phyloP scores from a whole-genome alignment of 495 filamentous ascomycete genomes.

The Talaromyces adpressus region DNA sequence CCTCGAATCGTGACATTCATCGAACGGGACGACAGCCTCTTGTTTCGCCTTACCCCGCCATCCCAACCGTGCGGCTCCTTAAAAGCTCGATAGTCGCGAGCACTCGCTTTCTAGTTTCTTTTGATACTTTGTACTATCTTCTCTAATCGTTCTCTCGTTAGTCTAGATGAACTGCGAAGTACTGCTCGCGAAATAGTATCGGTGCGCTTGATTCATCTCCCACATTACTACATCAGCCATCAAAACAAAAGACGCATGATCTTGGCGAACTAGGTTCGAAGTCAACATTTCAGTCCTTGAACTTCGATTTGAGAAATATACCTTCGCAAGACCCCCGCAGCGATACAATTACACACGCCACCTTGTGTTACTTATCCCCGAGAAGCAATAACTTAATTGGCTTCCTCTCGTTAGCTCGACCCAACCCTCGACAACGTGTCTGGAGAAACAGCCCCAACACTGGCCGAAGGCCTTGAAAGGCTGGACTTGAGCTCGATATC shows the following conservation, averaged over 20 bases:
- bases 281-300: neutral
- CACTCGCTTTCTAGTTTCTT: neutral
- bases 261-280: neutral
- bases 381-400: neutral
- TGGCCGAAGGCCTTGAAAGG: constrained; percentile 46
- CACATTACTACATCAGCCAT: neutral
- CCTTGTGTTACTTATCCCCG: neutral
- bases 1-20: neutral
- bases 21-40: neutral
- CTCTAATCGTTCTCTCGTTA: neutral
- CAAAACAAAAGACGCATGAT: neutral
- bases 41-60: constrained; percentile 7
- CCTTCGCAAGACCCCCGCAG: neutral
- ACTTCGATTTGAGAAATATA: neutral
- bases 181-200: neutral
- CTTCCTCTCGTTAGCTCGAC: constrained; percentile 1
- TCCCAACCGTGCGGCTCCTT: neutral
- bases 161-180: neutral
- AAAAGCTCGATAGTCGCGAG: neutral
- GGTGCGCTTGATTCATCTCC: neutral
- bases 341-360: neutral
- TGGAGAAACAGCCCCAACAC: constrained; percentile 44
- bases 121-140: neutral
- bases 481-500: constrained; percentile 47
- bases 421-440: constrained; percentile 42